Base-by-base conservation (phyloP, 805 yeast genomes). In the Saturnispora hagleri region DNA sequence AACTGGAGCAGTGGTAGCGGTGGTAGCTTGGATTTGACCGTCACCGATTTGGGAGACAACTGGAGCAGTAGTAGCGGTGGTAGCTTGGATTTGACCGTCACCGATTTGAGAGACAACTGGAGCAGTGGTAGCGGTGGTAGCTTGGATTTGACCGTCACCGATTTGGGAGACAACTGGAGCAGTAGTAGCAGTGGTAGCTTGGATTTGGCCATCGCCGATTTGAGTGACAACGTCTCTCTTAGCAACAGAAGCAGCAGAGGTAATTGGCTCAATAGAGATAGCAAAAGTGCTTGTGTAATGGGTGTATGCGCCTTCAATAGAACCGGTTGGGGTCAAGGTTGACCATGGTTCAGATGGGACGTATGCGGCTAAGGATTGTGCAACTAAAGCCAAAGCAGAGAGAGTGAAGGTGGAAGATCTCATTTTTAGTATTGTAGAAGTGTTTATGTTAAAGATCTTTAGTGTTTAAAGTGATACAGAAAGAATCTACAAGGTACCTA, bases 331-430 rank as follows among this genome's bases (percentile, higher is more conserved):
- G 35, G 89, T 82, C 68, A 84, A 74, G 52, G 88, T 81, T 52
- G 83, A 66, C 85, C 85, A 84, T 62, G 83, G 80, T 56, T 79
- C 84, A 54, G 80, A 68, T 58, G 85, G 86, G 57, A 80, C 78
- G 60, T 77, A 77, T 55, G 86, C 86, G 46, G 84, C 83, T 43
- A 74, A 52, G 42, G 81, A 73, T 31, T 73, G 57, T 33, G 77
- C 66, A 51, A 75, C 72, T 46, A 80, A 62, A 47, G 63, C 57
- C 55, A 79, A 69, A 51, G 77, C 62, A 53, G 75, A 66, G 26
- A 56, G 18, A 2, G 58, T 52, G 48, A 56, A 54, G 40, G 55
- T 53, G n/a, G 51, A 50, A 50, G 57, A 15, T 54, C 55, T 54
- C 57, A 56, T 54, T 52, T 33, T 42, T 9, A 31, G 24, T 9